Conservation (phyloP, 2,329 filamentous ascomycete genomes). For the Fusarium nematophilum region DNA sequence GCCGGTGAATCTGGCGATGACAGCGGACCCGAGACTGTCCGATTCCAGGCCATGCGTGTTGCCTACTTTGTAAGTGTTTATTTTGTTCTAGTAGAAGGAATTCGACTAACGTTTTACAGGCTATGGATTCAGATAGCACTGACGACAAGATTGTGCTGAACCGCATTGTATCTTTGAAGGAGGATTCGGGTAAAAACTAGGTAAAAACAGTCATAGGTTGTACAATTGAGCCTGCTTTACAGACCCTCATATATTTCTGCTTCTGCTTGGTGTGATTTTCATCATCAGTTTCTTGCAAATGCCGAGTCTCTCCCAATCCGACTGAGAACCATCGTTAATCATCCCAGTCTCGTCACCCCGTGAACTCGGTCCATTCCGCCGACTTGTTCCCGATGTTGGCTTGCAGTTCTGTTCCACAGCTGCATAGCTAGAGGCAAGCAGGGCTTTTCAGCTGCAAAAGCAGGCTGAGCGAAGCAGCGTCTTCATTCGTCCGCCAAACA, state of each 20-base stretch:
- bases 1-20: constrained; percentile 75
- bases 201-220: not conserved
- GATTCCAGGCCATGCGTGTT: constrained; percentile 92
- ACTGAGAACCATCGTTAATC: not conserved
- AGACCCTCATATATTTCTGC: no score
- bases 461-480: no score
- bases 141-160: constrained; percentile 88
- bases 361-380: no score
- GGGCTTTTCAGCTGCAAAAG: no score
- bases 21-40: constrained; percentile 76
- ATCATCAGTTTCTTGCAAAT: not conserved
- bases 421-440: no score
- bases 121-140: constrained; percentile 81
- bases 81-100: rapidly evolving
- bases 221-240: no score
- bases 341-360: no score
- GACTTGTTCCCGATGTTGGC: no score
- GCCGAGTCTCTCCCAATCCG: not conserved
- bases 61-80: constrained; percentile 76
- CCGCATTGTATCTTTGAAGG: constrained; percentile 90
- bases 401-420: no score
- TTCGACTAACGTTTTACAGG: constrained; percentile 53
- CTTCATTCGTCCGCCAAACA: no score
- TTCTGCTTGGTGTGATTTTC: no score
- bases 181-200: constrained; percentile 77